Evolutionary conservation across 371 early-diverging fungal species (phyloP), one percentile per base, ranked within the genome.

Genomic region (Mortierella polycephala): DNA sequence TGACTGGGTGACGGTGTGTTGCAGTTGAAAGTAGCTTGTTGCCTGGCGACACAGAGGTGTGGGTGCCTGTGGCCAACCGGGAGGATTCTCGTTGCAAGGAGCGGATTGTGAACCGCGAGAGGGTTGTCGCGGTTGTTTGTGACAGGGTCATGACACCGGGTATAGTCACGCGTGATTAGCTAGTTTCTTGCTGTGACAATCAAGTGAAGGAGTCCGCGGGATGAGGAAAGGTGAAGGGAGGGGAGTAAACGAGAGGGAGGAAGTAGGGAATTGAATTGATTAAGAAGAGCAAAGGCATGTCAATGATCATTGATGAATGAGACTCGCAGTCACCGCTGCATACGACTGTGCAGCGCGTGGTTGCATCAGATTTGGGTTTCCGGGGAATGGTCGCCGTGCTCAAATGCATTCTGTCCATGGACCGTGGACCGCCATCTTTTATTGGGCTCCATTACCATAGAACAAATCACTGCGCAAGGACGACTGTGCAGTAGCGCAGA

Each of bases 101-200:
- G 16, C 59, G 56, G 41, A 66, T 46, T 2, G 66, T 49, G 46
- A 41, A 54, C 9, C 74, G 69, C 20, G 69, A 68, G 40, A 74
- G 47, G n/a, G 61, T 56, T 45, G 57, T 49, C 23, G 58, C 69
- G 9, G 60, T 45, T 6, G 67, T 58, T 59, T 60, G 63, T 37
- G 67, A 45, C 47, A 60, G n/a, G 41, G 62, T 18, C 65, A 66
- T 69, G 62, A 42, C n/a, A 4, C 30, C 30, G 30, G 30, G 30
- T 30, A 30, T 2, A 4, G 30, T 30, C 30, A 30, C 30, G 30
- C 2, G 30, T 30, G 30, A 30, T 30, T 30, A 30, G 30, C 30
- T 30, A 30, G 30, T 4, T 30, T 30, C 30, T 4, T 2, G 30
- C 30, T 30, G 30, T 4, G 30, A 2, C 30, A 30, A 30, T 30